These are phyloP conservation scores for Paecilomyces formosus DNA, from an alignment of 2,329 filamentous ascomycete genomes.

Conservation along the genomic window DNA sequence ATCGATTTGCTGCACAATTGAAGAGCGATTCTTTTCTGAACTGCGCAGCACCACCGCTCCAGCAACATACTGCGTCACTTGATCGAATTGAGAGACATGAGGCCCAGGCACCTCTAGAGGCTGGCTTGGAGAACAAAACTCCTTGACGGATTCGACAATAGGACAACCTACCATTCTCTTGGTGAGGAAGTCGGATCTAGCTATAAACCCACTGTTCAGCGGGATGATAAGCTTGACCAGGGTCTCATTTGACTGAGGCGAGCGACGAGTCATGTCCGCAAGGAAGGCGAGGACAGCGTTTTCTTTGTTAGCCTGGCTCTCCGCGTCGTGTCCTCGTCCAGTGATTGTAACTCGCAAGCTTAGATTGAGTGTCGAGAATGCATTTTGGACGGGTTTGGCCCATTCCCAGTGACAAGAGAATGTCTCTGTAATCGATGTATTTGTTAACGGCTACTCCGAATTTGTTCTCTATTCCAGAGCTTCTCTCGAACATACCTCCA, in stretches of 20 bases:
- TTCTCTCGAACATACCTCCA: background rate
- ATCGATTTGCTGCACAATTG: conserved; percentile 1
- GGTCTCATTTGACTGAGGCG: background rate
- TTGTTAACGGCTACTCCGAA: background rate
- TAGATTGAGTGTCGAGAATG: background rate
- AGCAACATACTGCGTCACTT: background rate
- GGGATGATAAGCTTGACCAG: conserved; percentile 5
- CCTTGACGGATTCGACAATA: conserved; percentile 2
- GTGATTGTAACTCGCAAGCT: background rate
- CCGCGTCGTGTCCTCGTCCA: background rate
- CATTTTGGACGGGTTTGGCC: background rate
- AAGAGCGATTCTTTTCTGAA: background rate
- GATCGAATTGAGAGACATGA: background rate
- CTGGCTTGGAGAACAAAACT: conserved; percentile 3
- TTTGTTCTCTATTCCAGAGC: background rate
- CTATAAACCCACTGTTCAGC: conserved; percentile 3
- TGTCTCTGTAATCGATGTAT: background rate
- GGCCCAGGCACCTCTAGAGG: background rate
- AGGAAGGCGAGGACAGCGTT: background rate
- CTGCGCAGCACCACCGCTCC: background rate
- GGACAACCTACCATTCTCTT: conserved; percentile 4
- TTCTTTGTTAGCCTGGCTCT: background rate
- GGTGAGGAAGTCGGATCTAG: conserved; percentile 5
- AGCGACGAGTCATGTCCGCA: background rate
- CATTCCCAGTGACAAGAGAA: background rate